Conservation (phyloP, 345 rosid species). For the Erodium maritimum region DNA sequence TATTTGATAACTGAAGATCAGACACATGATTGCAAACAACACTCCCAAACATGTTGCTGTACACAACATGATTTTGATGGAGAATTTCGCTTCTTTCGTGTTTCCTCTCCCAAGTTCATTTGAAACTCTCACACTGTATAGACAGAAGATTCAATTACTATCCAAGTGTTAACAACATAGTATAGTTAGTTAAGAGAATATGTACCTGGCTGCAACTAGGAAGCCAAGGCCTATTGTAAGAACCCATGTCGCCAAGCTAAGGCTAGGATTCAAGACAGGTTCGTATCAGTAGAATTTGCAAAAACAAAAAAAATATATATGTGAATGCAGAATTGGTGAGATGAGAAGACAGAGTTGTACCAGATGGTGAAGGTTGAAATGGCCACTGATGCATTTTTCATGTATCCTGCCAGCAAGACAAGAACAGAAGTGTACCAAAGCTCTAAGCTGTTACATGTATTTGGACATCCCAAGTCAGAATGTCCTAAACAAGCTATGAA, state of each 20-base stretch:
- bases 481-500: too few species aligned
- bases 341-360: conserved; percentile 3
- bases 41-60: conserved; percentile 11
- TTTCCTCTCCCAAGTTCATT: conserved; percentile 21
- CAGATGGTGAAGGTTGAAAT: conserved; percentile 21
- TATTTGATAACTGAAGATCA: conserved; percentile 12
- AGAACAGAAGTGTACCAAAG: conserved; percentile 22
- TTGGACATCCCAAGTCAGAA: too few species aligned
- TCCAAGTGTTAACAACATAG: background rate
- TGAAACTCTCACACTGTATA: conserved; percentile 14
- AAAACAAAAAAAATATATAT: background rate
- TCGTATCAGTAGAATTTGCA: background rate
- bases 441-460: conserved; percentile 20
- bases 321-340: background rate
- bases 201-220: conserved; percentile 16
- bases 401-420: conserved; percentile 19
- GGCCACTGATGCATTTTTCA: conserved; percentile 15
- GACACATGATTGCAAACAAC: conserved; percentile 6
- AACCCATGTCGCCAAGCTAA: conserved; percentile 17
- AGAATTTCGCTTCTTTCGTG: conserved; percentile 15
- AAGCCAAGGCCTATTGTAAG: conserved; percentile 21
- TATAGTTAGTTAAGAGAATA: background rate
- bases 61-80: conserved; percentile 11
- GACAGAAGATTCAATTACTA: background rate
- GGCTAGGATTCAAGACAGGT: conserved; percentile 7